Conservation (phyloP, 2,329 filamentous ascomycete genomes). For the Dactylonectria macrodidyma region DNA sequence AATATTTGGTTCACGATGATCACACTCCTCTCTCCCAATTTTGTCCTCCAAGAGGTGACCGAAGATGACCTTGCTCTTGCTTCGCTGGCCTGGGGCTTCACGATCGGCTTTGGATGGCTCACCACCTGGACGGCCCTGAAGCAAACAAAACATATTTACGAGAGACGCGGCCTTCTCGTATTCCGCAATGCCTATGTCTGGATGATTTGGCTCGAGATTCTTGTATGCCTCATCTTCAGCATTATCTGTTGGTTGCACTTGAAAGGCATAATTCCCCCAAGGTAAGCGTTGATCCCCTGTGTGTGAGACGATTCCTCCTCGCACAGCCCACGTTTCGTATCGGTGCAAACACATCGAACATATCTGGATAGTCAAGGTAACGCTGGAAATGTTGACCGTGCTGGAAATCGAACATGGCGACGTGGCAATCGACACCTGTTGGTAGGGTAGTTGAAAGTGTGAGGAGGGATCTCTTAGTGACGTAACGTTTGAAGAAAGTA, state of each 20-base stretch:
- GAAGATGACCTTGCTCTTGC: slow-evolving; percentile 39
- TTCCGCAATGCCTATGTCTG: slow-evolving; percentile 59
- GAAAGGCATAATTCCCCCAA: slow-evolving; percentile 43
- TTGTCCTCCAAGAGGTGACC: slow-evolving; percentile 39
- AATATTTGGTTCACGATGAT: slow-evolving; percentile 31
- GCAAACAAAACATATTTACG: slow-evolving; percentile 53
- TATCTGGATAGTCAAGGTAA: too few relatives aligned
- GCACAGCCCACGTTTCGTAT: too few relatives aligned
- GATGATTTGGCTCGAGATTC: slow-evolving; percentile 64
- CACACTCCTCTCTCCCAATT: slow-evolving; percentile 45
- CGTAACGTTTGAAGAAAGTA: too few relatives aligned
- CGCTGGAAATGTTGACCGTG: too few relatives aligned
- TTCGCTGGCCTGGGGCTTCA: slow-evolving; percentile 54
- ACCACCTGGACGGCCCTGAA: slow-evolving; percentile 54
- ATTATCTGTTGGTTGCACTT: slow-evolving; percentile 52
- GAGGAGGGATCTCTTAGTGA: too few relatives aligned
- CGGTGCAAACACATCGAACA: too few relatives aligned
- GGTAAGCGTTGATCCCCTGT: slow-evolving; percentile 30
- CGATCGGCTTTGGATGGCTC: slow-evolving; percentile 56
- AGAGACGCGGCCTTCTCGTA: slow-evolving; percentile 49
- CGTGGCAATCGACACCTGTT: too few relatives aligned
- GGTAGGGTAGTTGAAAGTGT: too few relatives aligned
- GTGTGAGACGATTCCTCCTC: too few relatives aligned
- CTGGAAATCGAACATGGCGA: too few relatives aligned
- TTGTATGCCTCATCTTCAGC: slow-evolving; percentile 58